phyloP scores from a whole-genome alignment of 345 rosid genomes.

The Eucalyptus pauciflora region DNA sequence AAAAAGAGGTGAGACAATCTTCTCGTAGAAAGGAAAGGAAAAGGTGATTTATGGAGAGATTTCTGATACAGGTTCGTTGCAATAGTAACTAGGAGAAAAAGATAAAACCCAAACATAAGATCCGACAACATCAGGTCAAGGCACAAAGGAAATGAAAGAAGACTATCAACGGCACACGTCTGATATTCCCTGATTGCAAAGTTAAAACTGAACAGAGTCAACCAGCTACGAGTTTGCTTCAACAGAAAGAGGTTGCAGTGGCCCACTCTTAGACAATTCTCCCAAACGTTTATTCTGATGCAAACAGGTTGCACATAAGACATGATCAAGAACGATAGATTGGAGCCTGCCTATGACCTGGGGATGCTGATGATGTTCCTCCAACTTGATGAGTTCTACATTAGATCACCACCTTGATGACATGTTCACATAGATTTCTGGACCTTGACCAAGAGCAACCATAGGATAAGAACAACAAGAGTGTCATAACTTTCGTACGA shows the following conservation, averaged over 20 bases:
- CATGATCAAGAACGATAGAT: not conserved
- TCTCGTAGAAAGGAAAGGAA: too few relatives aligned
- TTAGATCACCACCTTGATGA: slow-evolving; percentile 11
- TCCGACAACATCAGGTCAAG: too few relatives aligned
- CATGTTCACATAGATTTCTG: slow-evolving; percentile 35
- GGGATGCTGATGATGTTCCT: not conserved
- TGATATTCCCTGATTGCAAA: not conserved
- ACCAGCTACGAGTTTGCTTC: not conserved
- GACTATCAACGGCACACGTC: not conserved
- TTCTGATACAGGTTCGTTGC: too few relatives aligned
- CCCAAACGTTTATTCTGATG: not conserved
- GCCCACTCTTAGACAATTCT: not conserved
- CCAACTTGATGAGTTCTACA: not conserved
- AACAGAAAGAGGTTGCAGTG: not conserved
- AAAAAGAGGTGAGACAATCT: too few relatives aligned
- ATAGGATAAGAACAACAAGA: not conserved
- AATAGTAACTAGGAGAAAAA: too few relatives aligned
- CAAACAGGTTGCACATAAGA: not conserved
- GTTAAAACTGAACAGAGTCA: not conserved
- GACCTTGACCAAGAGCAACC: slow-evolving; percentile 26
- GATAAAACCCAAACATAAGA: too few relatives aligned
- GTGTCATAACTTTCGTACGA: too few relatives aligned
- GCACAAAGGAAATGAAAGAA: too few relatives aligned
- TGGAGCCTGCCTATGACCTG: not conserved
- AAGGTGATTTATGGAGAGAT: too few relatives aligned